These are phyloP conservation scores for Gaultheria prostrata DNA, from an alignment of 148 eudicot genomes.

Conservation along the genomic window DNA sequence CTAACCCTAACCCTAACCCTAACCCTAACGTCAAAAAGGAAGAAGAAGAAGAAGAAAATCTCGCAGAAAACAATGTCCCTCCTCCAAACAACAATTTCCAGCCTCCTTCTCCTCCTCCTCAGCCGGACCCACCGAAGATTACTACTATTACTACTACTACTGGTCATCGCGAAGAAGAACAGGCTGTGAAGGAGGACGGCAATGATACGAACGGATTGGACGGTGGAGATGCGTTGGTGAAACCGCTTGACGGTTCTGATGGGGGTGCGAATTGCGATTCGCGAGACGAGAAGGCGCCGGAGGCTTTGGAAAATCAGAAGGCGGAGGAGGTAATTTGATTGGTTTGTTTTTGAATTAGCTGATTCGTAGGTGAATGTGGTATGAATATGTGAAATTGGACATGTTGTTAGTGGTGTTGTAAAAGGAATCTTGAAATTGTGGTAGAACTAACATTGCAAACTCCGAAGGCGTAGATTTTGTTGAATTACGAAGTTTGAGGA, in stretches of 20 bases:
- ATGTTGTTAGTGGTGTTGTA: background rate
- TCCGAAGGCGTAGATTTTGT: background rate
- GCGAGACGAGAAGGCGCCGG: conserved; percentile 9
- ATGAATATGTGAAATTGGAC: background rate
- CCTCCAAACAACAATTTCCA: background rate
- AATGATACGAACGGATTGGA: conserved; percentile 14
- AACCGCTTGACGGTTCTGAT: no score
- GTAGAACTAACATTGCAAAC: background rate
- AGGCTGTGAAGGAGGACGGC: background rate
- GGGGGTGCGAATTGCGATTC: background rate
- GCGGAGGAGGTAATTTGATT: background rate
- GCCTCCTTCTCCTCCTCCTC: conserved; percentile 14
- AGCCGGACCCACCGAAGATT: background rate
- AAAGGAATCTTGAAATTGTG: background rate
- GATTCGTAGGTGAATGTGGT: background rate
- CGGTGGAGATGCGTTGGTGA: background rate
- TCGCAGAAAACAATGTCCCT: background rate
- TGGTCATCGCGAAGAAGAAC: conserved; percentile 10
- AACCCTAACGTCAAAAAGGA: conserved; percentile 4
- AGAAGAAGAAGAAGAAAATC: background rate
- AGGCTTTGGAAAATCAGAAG: background rate
- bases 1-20: conserved; percentile 24
- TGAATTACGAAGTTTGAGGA: background rate
- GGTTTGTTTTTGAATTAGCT: background rate
- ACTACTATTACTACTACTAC: background rate